Evolutionary conservation across 2,329 filamentous ascomycete genomes (phyloP).

Genomic region (Neopestalotiopsis sp.): DNA sequence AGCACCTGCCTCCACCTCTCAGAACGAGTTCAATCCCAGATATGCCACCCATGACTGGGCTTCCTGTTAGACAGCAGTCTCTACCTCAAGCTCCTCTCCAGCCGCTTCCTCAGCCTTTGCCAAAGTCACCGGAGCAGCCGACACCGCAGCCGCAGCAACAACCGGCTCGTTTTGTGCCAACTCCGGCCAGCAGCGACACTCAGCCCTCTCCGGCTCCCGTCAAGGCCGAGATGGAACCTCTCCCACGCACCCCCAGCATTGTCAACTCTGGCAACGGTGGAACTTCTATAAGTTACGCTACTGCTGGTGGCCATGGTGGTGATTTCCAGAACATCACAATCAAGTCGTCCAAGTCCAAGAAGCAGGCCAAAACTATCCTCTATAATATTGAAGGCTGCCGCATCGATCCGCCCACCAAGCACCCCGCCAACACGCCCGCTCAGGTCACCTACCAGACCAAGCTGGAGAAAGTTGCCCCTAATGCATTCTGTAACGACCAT

Average conservation of each 20-base stretch:
- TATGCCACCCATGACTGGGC: not conserved
- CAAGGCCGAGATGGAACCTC: slow-evolving; percentile 12
- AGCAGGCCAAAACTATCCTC: slow-evolving; percentile 34
- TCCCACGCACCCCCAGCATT: slow-evolving; percentile 30
- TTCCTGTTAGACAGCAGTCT: slow-evolving; percentile 22
- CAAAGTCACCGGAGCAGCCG: slow-evolving; percentile 3
- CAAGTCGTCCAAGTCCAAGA: slow-evolving; percentile 36
- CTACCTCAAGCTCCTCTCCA: not conserved
- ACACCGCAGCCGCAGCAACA: slow-evolving; percentile 3
- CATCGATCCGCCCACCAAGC: slow-evolving; percentile 35
- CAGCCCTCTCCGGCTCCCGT: slow-evolving; percentile 13
- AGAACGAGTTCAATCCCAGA: slow-evolving; percentile 26
- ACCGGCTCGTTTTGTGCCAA: slow-evolving; percentile 6
- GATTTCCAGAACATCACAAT: slow-evolving; percentile 39
- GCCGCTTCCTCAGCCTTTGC: not conserved
- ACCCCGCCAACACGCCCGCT: slow-evolving; percentile 35
- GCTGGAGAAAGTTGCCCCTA: slow-evolving; percentile 34
- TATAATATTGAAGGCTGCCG: slow-evolving; percentile 36
- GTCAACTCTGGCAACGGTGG: slow-evolving; percentile 40
- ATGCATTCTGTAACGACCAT: slow-evolving; percentile 39
- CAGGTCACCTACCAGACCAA: slow-evolving; percentile 37
- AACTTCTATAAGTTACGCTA: slow-evolving; percentile 39
- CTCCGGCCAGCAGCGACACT: slow-evolving; percentile 4
- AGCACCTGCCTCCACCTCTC: slow-evolving; percentile 25
- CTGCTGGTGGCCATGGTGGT: slow-evolving; percentile 32